Percentiles rank a stretch among this genome's conserved stretches.
phyloP scores from a whole-genome alignment of 192 early-diverging fungal genomes.

The Mortierella antarctica region DNA sequence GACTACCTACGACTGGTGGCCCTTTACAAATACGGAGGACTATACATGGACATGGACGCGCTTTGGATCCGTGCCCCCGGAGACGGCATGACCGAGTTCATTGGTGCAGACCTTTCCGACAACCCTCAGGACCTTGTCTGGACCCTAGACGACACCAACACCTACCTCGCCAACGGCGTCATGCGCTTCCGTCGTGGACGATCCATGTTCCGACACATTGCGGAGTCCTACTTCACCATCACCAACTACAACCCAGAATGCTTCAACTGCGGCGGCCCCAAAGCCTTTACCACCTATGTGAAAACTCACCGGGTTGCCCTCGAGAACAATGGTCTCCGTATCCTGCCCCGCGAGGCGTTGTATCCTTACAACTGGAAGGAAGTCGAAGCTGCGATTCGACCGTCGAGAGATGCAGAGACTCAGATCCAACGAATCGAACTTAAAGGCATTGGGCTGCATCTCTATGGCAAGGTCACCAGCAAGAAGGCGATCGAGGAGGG shows the following conservation, averaged over 20 bases:
- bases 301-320: slow-evolving; percentile 53
- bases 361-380: slow-evolving; percentile 65
- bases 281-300: slow-evolving; percentile 66
- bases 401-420: slow-evolving; percentile 50
- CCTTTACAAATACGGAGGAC: slow-evolving; percentile 69
- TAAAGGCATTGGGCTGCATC: slow-evolving; percentile 59
- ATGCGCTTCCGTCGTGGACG: slow-evolving; percentile 69
- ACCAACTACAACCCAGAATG: slow-evolving; percentile 62
- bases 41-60: slow-evolving; percentile 74
- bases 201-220: slow-evolving; percentile 64
- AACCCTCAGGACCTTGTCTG: slow-evolving; percentile 56
- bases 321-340: slow-evolving; percentile 56
- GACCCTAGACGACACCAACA: slow-evolving; percentile 63
- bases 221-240: slow-evolving; percentile 60
- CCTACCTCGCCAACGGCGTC: slow-evolving; percentile 65
- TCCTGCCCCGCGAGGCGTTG: slow-evolving; percentile 57
- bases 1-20: slow-evolving; percentile 64
- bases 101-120: slow-evolving; percentile 65
- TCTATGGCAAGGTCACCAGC: slow-evolving; percentile 71
- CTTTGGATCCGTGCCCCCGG: slow-evolving; percentile 67
- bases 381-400: slow-evolving; percentile 49
- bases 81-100: slow-evolving; percentile 62
- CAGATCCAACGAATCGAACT: slow-evolving; percentile 52
- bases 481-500: slow-evolving; percentile 55
- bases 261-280: slow-evolving; percentile 70